Conservation (phyloP, 768 basidiomycete species). For the Agaricus sinodeliciosus region DNA sequence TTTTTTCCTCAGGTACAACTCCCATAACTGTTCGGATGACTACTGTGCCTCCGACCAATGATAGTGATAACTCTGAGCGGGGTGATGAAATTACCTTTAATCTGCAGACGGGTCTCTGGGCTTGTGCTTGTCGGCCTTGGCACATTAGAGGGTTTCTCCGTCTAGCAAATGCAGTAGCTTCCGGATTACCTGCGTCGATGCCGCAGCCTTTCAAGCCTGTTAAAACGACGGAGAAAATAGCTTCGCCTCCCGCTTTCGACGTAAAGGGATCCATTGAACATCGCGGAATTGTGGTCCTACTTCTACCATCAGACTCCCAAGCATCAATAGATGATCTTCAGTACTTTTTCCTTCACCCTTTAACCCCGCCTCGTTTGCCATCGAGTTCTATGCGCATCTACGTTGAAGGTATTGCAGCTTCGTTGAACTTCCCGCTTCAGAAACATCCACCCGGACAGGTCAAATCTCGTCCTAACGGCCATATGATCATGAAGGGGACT, state of each 20-base stretch:
- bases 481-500: constrained; percentile 3
- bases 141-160: constrained; percentile 48
- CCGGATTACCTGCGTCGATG: background rate
- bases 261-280: constrained; percentile 12
- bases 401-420: constrained; percentile 33
- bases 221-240: background rate
- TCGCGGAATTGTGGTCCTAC: constrained; percentile 39
- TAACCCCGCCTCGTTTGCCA: constrained; percentile 46
- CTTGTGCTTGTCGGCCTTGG: constrained; percentile 48
- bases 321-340: constrained; percentile 14
- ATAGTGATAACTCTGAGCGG: background rate
- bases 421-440: constrained; percentile 18
- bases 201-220: background rate
- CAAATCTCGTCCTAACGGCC: background rate
- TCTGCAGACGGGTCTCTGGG: constrained; percentile 41
- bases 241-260: background rate
- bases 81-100: constrained; percentile 18
- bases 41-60: constrained; percentile 31
- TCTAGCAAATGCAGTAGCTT: constrained; percentile 26
- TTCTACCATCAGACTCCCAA: constrained; percentile 34
- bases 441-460: background rate
- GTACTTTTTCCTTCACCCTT: constrained; percentile 50
- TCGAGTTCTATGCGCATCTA: constrained; percentile 49
- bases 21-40: constrained; percentile 52
- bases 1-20: constrained; percentile 59